Percentiles rank a stretch among this genome's conserved stretches.
These are phyloP conservation scores for Leptomonas pyrrhocoris DNA, from an alignment of 208 protist genomes.

Conservation along the genomic window DNA sequence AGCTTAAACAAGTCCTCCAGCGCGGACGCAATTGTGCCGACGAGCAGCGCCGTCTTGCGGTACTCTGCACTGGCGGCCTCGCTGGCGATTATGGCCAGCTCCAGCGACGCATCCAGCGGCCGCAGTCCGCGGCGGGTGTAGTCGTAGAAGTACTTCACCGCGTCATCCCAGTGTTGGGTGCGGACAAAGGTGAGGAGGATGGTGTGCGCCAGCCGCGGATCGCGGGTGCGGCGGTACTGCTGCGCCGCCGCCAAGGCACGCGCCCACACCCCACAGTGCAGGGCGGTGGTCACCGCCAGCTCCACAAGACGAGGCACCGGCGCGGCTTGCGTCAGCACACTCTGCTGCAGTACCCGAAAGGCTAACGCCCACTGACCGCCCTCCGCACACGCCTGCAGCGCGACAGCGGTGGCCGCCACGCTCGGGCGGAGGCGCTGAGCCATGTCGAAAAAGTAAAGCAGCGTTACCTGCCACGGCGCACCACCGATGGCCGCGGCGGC, in stretches of 20 bases:
- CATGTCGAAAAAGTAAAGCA: constrained; percentile 62
- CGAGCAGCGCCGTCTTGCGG: constrained; percentile 56
- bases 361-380: constrained; percentile 70
- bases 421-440: constrained; percentile 60
- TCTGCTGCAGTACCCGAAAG: constrained; percentile 67
- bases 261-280: constrained; percentile 56
- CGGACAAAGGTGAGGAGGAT: constrained; percentile 61
- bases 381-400: constrained; percentile 63
- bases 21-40: constrained; percentile 65
- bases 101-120: constrained; percentile 60
- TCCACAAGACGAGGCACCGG: constrained; percentile 56
- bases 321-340: constrained; percentile 50
- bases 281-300: constrained; percentile 45
- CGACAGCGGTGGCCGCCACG: constrained; percentile 46
- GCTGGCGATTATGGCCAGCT: constrained; percentile 69
- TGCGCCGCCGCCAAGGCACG: constrained; percentile 57
- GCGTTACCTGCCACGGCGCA: constrained; percentile 63
- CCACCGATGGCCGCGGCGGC: constrained; percentile 36
- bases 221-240: constrained; percentile 49
- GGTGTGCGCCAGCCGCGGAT: constrained; percentile 57
- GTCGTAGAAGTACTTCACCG: constrained; percentile 76
- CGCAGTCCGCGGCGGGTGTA: constrained; percentile 59
- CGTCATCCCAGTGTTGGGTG: constrained; percentile 60
- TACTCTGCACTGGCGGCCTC: constrained; percentile 69
- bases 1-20: constrained; percentile 81